Percentiles rank a stretch among this genome's conserved stretches.
phyloP scores from a whole-genome alignment of 75 land plant species.

The Picea glauca region DNA sequence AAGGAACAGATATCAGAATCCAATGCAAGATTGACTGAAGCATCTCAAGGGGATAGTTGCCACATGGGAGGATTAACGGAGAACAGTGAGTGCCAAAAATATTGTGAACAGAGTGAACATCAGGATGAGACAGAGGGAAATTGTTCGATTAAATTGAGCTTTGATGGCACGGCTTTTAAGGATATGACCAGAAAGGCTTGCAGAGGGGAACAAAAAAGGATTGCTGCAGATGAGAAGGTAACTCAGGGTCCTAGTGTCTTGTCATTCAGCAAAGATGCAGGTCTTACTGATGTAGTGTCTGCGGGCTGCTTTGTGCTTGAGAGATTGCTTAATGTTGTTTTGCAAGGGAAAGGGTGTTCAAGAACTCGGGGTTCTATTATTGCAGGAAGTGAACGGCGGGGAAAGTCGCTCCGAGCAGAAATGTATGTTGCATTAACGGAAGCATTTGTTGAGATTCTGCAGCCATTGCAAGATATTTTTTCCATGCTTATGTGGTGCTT shows the following conservation, averaged over 20 bases:
- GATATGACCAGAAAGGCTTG: not conserved
- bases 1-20: not conserved
- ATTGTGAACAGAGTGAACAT: not conserved
- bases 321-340: constrained; percentile 20
- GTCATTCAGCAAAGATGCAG: constrained; percentile 17
- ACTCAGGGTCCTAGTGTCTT: not conserved
- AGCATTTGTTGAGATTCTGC: constrained; percentile 27
- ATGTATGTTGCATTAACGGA: constrained; percentile 33
- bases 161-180: not conserved
- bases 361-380: not conserved
- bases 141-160: not conserved
- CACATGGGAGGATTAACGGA: not conserved
- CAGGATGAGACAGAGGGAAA: not conserved
- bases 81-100: not conserved
- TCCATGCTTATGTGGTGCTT: constrained; percentile 26
- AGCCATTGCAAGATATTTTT: constrained; percentile 20
- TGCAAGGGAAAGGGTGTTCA: constrained; percentile 20
- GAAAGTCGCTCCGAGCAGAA: constrained; percentile 16
- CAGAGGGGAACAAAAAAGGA: not conserved
- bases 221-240: not conserved
- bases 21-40: not conserved
- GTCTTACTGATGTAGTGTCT: constrained; percentile 21
- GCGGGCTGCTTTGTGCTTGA: constrained; percentile 23
- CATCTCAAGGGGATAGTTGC: not conserved
- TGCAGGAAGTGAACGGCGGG: constrained; percentile 3